Evolutionary conservation across 2,329 filamentous ascomycete genomes (phyloP).

Genomic region (Xylaria sp.): DNA sequence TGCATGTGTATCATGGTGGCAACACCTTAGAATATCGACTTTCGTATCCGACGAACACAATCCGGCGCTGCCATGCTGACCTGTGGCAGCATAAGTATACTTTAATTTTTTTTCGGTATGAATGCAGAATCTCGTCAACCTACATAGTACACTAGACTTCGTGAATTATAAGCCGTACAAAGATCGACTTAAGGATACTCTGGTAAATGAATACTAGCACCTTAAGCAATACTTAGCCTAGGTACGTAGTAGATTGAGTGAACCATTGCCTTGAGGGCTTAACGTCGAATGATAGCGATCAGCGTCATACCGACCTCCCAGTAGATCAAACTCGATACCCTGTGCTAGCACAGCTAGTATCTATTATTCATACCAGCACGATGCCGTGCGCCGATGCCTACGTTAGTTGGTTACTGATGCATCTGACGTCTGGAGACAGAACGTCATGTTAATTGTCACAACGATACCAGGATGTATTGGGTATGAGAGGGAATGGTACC

Average conservation of each 20-base stretch:
- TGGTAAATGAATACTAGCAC: background rate
- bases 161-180: background rate
- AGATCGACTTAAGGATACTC: background rate
- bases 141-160: background rate
- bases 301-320: slow-evolving; percentile 6
- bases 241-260: too few relatives aligned
- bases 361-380: background rate
- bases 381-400: background rate
- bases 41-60: background rate
- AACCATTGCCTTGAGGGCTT: slow-evolving; percentile 1
- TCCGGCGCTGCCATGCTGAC: background rate
- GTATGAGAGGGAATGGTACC: background rate
- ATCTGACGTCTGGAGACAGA: background rate
- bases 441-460: too few relatives aligned
- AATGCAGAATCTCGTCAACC: background rate
- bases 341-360: background rate
- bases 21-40: background rate
- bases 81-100: too few relatives aligned
- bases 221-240: background rate
- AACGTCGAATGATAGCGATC: slow-evolving; percentile 22
- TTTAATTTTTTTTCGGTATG: background rate
- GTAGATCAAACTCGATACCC: slow-evolving; percentile 11
- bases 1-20: background rate
- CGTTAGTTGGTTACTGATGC: background rate
- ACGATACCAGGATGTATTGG: slow-evolving; percentile 9